Evolutionary conservation across 257 asterid species (phyloP).

Genomic region (Scutellaria galericulata): DNA sequence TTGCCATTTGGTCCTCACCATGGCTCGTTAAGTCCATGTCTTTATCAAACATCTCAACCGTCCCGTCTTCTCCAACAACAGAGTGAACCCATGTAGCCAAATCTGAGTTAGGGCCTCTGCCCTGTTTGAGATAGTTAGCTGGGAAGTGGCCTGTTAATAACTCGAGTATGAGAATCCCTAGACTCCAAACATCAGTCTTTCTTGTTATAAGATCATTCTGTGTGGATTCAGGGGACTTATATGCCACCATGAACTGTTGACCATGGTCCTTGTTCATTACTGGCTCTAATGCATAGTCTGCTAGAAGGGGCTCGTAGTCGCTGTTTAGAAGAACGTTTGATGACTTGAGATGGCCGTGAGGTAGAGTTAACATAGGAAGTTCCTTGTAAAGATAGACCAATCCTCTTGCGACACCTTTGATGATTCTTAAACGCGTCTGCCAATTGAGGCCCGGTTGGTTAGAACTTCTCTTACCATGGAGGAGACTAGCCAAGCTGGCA

Average conservation of each 20-base stretch:
- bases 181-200: slow-evolving; percentile 75
- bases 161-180: slow-evolving; percentile 71
- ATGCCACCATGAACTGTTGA: slow-evolving; percentile 68
- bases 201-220: slow-evolving; percentile 41
- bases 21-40: slow-evolving; percentile 44
- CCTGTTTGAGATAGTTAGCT: slow-evolving; percentile 55
- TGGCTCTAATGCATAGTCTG: slow-evolving; percentile 60
- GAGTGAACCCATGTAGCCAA: slow-evolving; percentile 70
- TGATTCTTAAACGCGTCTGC: slow-evolving; percentile 59
- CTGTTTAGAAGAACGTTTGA: slow-evolving; percentile 61
- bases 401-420: slow-evolving; percentile 71
- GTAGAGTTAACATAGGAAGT: slow-evolving; percentile 50
- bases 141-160: slow-evolving; percentile 67
- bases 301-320: slow-evolving; percentile 46
- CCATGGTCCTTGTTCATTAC: slow-evolving; percentile 61
- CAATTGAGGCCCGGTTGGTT: slow-evolving; percentile 52
- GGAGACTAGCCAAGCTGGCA: slow-evolving; percentile 74
- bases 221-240: slow-evolving; percentile 63
- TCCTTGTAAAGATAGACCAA: slow-evolving; percentile 51
- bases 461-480: slow-evolving; percentile 57
- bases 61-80: slow-evolving; percentile 76
- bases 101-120: slow-evolving; percentile 53
- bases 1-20: slow-evolving; percentile 61
- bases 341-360: slow-evolving; percentile 81
- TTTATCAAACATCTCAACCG: slow-evolving; percentile 70